These are phyloP conservation scores for Dichotomocladium elegans DNA, from an alignment of 371 early-diverging fungal genomes.

Conservation along the genomic window DNA sequence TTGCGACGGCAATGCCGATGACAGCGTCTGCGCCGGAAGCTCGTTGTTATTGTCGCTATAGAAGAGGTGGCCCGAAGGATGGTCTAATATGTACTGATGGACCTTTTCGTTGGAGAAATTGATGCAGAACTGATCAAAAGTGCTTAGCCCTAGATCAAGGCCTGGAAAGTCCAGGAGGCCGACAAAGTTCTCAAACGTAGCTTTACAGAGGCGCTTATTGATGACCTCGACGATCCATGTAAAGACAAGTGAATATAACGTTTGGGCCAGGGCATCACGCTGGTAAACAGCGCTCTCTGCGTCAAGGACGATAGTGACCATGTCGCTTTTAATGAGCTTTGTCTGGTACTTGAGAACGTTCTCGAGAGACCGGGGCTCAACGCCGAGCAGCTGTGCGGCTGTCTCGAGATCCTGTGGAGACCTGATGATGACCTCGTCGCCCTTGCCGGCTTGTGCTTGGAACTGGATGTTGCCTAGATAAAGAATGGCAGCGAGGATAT, in stretches of 20 bases:
- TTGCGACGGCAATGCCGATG: background rate
- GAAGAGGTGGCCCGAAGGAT: conserved; percentile 51
- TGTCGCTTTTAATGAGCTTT: conserved; percentile 67
- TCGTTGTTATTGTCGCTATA: conserved; percentile 48
- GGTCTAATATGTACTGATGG: conserved; percentile 54
- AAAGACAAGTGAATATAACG: conserved; percentile 78
- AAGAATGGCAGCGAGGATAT: conserved; percentile 82
- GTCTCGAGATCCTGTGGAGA: conserved; percentile 63
- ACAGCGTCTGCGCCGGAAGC: too few relatives aligned
- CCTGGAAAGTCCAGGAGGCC: conserved; percentile 64
- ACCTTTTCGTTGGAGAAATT: conserved; percentile 84
- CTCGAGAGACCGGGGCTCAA: conserved; percentile 72
- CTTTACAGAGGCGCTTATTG: conserved; percentile 70
- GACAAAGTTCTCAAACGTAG: conserved; percentile 56
- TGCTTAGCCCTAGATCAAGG: background rate
- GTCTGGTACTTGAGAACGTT: conserved; percentile 80
- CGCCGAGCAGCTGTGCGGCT: conserved; percentile 79
- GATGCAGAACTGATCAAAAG: conserved; percentile 67
- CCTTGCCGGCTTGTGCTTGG: conserved; percentile 32
- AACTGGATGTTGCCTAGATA: conserved; percentile 87
- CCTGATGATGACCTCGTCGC: conserved; percentile 61
- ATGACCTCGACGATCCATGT: conserved; percentile 85
- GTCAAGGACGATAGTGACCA: conserved; percentile 80
- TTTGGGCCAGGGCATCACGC: conserved; percentile 69
- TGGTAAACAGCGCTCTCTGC: conserved; percentile 64